Evolutionary conservation across 805 yeast genomes (phyloP).

Genomic region (Lachancea fermentati): DNA sequence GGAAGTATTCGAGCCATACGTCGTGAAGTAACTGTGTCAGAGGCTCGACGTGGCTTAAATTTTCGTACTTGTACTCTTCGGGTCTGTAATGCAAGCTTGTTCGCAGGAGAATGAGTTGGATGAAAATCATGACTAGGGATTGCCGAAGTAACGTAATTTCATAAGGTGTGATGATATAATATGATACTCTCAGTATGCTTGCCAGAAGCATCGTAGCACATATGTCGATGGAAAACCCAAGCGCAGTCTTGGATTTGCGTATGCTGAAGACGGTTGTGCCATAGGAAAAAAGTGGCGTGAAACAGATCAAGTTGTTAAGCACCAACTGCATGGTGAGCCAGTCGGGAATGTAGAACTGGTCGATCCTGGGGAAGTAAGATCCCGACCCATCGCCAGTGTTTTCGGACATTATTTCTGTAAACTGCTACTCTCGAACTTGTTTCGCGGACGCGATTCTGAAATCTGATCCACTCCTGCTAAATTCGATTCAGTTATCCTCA

Average conservation of each 20-base stretch:
- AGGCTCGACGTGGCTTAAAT: conserved; percentile 34
- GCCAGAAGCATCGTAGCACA: conserved; percentile 88
- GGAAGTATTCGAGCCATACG: conserved; percentile 33
- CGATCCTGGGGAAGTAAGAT: conserved; percentile 34
- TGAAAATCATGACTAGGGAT: conserved; percentile 76
- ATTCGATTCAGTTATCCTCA: too few relatives aligned
- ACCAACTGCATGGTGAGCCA: conserved; percentile 50
- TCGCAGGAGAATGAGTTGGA: conserved; percentile 60
- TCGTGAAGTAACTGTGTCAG: conserved; percentile 27
- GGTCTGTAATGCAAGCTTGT: conserved; percentile 58
- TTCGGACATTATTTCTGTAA: too few relatives aligned
- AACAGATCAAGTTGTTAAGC: conserved; percentile 60
- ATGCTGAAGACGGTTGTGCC: conserved; percentile 77
- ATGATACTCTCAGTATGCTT: conserved; percentile 64
- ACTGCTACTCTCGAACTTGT: too few relatives aligned
- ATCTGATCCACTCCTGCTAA: too few relatives aligned
- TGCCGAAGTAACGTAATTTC: conserved; percentile 77
- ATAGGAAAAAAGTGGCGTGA: conserved; percentile 82
- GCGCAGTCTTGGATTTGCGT: conserved; percentile 53
- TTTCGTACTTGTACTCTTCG: conserved; percentile 36
- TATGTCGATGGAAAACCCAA: conserved; percentile 86
- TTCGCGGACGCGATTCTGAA: too few relatives aligned
- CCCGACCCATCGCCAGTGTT: too few relatives aligned
- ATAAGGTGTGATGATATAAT: conserved; percentile 74
- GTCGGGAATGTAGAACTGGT: conserved; percentile 43